Base-by-base conservation (phyloP, 2,329 filamentous ascomycete species). In the Fusarium bulbicola region DNA sequence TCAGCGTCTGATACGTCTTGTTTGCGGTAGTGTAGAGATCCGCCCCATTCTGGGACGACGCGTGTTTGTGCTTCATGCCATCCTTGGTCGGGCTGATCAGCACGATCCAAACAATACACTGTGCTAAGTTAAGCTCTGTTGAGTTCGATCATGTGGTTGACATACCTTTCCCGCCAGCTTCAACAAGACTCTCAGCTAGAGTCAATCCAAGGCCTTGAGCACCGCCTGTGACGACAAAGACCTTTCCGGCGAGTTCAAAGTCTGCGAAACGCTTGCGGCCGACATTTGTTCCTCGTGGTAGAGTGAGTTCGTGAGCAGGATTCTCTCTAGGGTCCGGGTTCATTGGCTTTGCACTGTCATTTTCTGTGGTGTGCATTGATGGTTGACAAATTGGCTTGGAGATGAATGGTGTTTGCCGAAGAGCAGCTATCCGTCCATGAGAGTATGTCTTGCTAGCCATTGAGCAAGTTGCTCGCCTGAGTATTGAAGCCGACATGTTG, bases 1-100 rank as follows among this genome's bases (percentile, higher is more conserved):
- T 86, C 84, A n/a, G 91, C 90, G 78, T 96, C 91, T 28, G 93
- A 89, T n/a, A 97, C 93, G 78, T 97, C 94, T 68, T 95, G 89
- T 73, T 92, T 90, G 78, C 92, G 90, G 84, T 97, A 97, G 61
- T 82, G 57, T 86, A 88, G 3, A 90, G 92, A 75, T 86, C 89
- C n/a, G 93, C 86, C 78, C 92, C 89, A 50, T 87, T 68, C 43
- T 28, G 52, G 39, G 10, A 68, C 83, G 40, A 92, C 92, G 56
- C 89, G 87, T 70, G 87, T 84, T 59, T 92, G 90, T 53, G 95
- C 86, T 45, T 84, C 83, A 61, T 87, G 86, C 81, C 95, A 96
- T 61, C 91, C 87, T 5, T 89, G 84, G 37, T 78, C 82, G 2
- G 83, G 75, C 7, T 83, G 80, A 12, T 76, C 63, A 28, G 72